phyloP scores from a whole-genome alignment of 176 grass and related monocot genomes.

The Oryza glumipatula region DNA sequence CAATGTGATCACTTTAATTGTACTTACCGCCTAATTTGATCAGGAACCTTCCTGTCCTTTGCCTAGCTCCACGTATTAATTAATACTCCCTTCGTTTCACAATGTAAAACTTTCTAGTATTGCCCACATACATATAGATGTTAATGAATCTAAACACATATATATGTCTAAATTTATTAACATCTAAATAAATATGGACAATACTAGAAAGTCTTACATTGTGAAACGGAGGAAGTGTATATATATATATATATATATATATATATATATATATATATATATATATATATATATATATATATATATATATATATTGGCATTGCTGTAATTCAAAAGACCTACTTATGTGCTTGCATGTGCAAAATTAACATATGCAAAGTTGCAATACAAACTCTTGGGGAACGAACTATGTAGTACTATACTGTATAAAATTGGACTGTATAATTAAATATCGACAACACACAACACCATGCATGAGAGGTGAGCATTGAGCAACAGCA shows the following conservation, averaged over 20 bases:
- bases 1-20: not conserved
- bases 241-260: no score
- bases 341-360: slow-evolving; percentile 19
- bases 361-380: slow-evolving; percentile 17
- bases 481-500: not conserved
- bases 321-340: not conserved
- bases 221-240: no score
- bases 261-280: no score
- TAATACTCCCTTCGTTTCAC: not conserved
- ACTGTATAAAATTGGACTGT: not conserved
- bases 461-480: slow-evolving; percentile 15
- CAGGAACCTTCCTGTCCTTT: not conserved
- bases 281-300: not conserved
- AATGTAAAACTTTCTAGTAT: no score
- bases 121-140: no score
- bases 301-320: not conserved
- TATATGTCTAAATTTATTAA: no score
- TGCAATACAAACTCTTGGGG: not conserved
- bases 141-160: no score
- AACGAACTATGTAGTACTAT: not conserved
- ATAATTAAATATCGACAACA: not conserved
- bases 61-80: not conserved
- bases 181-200: no score
- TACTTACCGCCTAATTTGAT: not conserved
- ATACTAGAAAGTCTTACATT: no score